These are phyloP conservation scores for Trichomonas tenax DNA, from an alignment of 208 protist genomes.

Conservation along the genomic window DNA sequence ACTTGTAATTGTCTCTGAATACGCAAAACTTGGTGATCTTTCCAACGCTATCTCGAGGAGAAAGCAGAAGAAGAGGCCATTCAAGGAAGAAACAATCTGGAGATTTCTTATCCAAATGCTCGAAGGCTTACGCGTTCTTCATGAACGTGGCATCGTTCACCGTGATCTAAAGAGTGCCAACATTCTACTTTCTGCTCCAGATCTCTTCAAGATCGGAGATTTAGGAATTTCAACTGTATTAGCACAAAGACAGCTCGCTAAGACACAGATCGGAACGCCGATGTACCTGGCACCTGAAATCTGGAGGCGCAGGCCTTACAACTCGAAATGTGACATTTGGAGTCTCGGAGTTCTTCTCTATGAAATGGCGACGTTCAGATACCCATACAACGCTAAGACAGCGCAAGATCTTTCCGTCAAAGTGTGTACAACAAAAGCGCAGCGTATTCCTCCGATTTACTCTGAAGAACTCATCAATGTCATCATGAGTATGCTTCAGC, in stretches of 20 bases:
- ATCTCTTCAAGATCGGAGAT: constrained; percentile 3
- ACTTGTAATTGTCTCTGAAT: constrained; percentile 51
- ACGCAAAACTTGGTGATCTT: constrained; percentile 41
- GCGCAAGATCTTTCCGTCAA: background rate
- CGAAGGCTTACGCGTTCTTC: background rate
- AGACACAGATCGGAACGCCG: constrained; percentile 3
- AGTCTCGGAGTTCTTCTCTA: background rate
- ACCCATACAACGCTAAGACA: background rate
- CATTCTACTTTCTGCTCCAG: background rate
- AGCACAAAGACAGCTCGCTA: background rate
- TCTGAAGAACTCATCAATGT: background rate
- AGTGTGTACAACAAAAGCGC: background rate
- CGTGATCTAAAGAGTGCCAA: background rate
- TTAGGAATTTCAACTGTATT: background rate
- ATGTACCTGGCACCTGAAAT: constrained; percentile 5
- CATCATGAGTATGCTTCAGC: background rate
- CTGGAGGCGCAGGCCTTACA: background rate
- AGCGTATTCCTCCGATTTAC: background rate
- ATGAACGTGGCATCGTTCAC: background rate
- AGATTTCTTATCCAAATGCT: background rate
- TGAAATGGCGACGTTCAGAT: constrained; percentile 13
- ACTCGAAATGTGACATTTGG: background rate
- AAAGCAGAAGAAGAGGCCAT: background rate
- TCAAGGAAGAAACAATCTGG: constrained; percentile 10
- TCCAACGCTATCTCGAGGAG: background rate